phyloP scores from a whole-genome alignment of 2,329 filamentous ascomycete species.

The Allantophomopsis cytisporea region DNA sequence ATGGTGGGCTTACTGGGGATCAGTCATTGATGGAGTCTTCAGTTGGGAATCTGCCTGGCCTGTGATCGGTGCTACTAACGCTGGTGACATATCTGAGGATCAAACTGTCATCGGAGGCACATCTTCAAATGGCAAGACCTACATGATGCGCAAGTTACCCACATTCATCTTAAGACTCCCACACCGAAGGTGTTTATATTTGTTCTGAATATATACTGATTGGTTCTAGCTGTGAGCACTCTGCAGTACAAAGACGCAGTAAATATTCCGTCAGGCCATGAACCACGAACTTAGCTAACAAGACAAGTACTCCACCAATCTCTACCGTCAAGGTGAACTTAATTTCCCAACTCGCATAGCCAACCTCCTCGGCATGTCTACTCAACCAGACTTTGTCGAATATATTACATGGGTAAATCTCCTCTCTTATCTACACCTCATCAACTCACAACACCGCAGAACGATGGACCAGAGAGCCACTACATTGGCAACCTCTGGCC shows the following conservation, averaged over 20 bases:
- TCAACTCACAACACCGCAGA: conserved; percentile 6
- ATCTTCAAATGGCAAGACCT: conserved; percentile 15
- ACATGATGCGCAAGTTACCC: conserved; percentile 18
- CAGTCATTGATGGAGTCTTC: conserved; percentile 20
- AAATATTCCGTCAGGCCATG: conserved; percentile 4
- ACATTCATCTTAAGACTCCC: neutral
- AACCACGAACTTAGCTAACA: conserved; percentile 18
- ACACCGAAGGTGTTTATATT: neutral
- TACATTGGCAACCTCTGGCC: conserved; percentile 21
- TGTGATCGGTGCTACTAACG: conserved; percentile 7
- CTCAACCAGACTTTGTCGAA: conserved; percentile 17
- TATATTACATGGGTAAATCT: conserved; percentile 16
- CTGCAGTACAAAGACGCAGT: conserved; percentile 10
- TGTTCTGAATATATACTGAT: neutral
- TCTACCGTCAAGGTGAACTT: conserved; percentile 20
- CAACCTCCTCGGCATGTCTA: conserved; percentile 18
- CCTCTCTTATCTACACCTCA: too few species aligned
- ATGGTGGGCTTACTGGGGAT: conserved; percentile 18
- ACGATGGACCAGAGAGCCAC: conserved; percentile 22
- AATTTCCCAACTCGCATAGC: conserved; percentile 21
- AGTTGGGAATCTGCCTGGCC: conserved; percentile 25
- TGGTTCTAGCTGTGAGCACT: conserved; percentile 2
- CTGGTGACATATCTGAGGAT: conserved; percentile 14
- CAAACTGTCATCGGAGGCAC: conserved; percentile 12
- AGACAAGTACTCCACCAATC: conserved; percentile 16